These are phyloP conservation scores for Amylostereum areolatum DNA, from an alignment of 1,284 basidiomycete species.

Conservation along the genomic window DNA sequence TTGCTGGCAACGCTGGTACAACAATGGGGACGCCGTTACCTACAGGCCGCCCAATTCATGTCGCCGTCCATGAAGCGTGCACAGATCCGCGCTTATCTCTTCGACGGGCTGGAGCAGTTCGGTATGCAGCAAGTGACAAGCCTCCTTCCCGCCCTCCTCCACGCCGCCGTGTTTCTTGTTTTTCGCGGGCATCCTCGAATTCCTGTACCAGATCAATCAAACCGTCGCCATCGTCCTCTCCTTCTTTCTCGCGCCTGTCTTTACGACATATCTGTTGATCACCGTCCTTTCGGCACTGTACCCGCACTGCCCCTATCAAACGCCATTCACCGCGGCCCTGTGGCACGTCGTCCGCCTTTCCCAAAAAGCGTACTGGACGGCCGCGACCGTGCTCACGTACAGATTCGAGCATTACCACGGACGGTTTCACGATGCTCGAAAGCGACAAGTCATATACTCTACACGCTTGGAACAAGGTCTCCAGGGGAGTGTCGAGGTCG, in stretches of 20 bases:
- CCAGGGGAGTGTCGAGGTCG: too few species aligned
- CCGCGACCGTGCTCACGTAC: too few species aligned
- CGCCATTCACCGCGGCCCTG: slow-evolving; percentile 24
- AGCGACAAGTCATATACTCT: too few species aligned
- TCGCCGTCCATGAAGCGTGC: slow-evolving; percentile 30
- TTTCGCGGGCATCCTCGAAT: slow-evolving; percentile 33
- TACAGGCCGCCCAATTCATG: slow-evolving; percentile 24
- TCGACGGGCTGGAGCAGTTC: slow-evolving; percentile 28
- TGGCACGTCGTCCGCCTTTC: too few species aligned
- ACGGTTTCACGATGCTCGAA: too few species aligned
- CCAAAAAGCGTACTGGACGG: too few species aligned
- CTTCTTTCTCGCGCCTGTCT: slow-evolving; percentile 23
- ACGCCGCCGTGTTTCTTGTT: slow-evolving; percentile 35
- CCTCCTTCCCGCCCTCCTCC: slow-evolving; percentile 33
- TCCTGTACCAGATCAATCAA: slow-evolving; percentile 28
- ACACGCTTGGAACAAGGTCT: too few species aligned
- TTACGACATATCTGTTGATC: slow-evolving; percentile 24
- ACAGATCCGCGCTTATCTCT: slow-evolving; percentile 30
- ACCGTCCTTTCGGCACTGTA: slow-evolving; percentile 30
- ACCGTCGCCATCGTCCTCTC: slow-evolving; percentile 27
- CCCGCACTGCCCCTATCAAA: slow-evolving; percentile 31
- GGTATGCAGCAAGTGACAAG: slow-evolving; percentile 31
- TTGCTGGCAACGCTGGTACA: background rate
- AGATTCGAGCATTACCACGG: too few species aligned
- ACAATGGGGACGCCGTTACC: slow-evolving; percentile 3